A percentile compares a stretch with the other conserved stretches of the same genome.
These are phyloP conservation scores for Penicillium bovifimosum DNA, from an alignment of 495 filamentous ascomycete genomes.

Conservation along the genomic window DNA sequence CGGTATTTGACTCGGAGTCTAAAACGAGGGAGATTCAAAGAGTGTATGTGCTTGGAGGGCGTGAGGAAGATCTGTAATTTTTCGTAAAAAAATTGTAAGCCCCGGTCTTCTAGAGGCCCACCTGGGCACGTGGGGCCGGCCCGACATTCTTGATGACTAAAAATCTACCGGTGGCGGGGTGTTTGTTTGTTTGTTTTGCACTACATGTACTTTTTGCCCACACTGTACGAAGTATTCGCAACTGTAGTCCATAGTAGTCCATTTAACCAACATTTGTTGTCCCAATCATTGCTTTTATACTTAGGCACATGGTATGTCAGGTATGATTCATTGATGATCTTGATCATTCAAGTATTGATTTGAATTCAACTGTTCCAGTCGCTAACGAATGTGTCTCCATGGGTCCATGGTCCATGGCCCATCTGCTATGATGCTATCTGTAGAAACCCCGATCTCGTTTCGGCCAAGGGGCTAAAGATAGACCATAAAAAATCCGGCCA, in stretches of 20 bases:
- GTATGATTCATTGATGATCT: background rate
- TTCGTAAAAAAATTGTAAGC: slow-evolving; percentile 4
- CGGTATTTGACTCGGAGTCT: slow-evolving; percentile 1
- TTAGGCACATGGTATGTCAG: background rate
- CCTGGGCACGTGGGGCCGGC: slow-evolving; percentile 5
- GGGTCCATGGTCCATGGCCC: no score
- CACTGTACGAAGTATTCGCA: no score
- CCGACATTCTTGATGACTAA: background rate
- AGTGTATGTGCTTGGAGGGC: background rate
- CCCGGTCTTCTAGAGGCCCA: background rate
- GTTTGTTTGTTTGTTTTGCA: no score
- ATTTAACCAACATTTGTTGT: background rate
- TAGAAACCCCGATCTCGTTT: background rate
- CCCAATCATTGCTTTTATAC: background rate
- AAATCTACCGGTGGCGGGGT: no score
- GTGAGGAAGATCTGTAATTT: slow-evolving; percentile 3
- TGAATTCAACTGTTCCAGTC: background rate
- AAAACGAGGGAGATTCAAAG: background rate
- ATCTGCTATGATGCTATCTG: no score
- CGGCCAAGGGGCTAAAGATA: background rate
- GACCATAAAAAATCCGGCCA: background rate
- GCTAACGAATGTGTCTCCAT: background rate
- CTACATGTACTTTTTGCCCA: no score
- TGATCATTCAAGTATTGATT: no score
- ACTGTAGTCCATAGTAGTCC: no score